Conservation (phyloP, 106 monocot genomes). For the Dendrobium nobile region DNA sequence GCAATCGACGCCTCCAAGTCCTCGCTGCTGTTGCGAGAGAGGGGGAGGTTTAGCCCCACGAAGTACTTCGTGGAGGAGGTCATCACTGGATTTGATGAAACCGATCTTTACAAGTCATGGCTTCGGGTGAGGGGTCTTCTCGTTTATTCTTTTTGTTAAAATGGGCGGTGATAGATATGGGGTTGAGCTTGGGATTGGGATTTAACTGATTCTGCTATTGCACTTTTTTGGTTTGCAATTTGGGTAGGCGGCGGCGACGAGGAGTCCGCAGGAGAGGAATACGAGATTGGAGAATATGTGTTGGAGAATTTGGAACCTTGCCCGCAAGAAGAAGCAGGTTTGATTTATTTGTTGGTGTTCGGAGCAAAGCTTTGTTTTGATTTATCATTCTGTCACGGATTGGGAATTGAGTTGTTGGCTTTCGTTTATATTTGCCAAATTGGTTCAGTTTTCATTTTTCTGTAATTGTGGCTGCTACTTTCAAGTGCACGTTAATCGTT, state of each 20-base stretch:
- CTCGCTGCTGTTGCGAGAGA: slow-evolving; percentile 78
- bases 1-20: slow-evolving; percentile 46
- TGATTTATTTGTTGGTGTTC: background rate
- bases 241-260: slow-evolving; percentile 64
- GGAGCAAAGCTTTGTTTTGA: background rate
- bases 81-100: slow-evolving; percentile 96
- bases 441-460: background rate
- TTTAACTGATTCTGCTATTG: background rate
- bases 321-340: slow-evolving; percentile 99
- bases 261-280: slow-evolving; percentile 95
- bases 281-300: slow-evolving; percentile 99
- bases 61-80: slow-evolving; percentile 98
- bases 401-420: background rate
- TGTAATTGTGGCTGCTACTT: background rate
- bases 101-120: slow-evolving; percentile 97
- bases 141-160: background rate
- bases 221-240: slow-evolving; percentile 1
- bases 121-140: slow-evolving; percentile 46
- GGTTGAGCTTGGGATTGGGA: background rate
- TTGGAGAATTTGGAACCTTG: slow-evolving; percentile 98
- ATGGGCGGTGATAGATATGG: background rate
- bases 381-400: background rate
- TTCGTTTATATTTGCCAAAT: background rate
- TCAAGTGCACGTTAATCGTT: background rate
- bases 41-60: slow-evolving; percentile 89